These are phyloP conservation scores for Sclerotinia sclerotiorum DNA, from an alignment of 2,329 filamentous ascomycete genomes.

Conservation along the genomic window DNA sequence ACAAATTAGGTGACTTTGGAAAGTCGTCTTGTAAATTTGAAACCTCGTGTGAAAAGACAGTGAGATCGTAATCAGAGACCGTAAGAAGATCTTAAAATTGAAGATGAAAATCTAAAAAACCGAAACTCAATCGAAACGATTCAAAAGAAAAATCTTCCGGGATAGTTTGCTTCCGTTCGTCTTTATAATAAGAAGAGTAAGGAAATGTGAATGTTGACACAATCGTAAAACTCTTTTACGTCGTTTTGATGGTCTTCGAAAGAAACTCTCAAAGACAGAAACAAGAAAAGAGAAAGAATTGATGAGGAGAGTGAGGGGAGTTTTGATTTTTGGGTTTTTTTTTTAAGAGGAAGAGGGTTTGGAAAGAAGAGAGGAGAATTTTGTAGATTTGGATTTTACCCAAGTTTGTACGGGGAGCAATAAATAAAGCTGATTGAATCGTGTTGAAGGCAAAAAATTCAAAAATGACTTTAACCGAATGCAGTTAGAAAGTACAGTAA, in stretches of 20 bases:
- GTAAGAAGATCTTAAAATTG: constrained; percentile 16
- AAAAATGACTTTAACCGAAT: not conserved
- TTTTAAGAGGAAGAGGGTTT: constrained; percentile 6
- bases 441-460: constrained; percentile 5
- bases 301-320: constrained; percentile 20
- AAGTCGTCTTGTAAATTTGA: constrained; percentile 24
- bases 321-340: constrained; percentile 4
- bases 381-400: not conserved
- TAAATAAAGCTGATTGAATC: no score
- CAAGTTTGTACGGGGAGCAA: not conserved
- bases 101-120: constrained; percentile 34
- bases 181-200: constrained; percentile 22
- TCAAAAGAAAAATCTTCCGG: constrained; percentile 31
- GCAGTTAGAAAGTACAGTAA: not conserved
- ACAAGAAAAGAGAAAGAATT: constrained; percentile 32
- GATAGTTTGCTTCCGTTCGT: constrained; percentile 25
- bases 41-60: constrained; percentile 32
- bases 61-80: constrained; percentile 28
- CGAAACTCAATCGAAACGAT: constrained; percentile 40
- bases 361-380: not conserved
- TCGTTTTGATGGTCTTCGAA: constrained; percentile 45
- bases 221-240: constrained; percentile 19
- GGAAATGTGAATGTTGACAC: constrained; percentile 10
- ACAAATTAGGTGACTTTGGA: constrained; percentile 19
- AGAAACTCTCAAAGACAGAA: constrained; percentile 40